A percentile compares a stretch with the other conserved stretches of the same genome.
phyloP scores from a whole-genome alignment of 2,329 filamentous ascomycete species.

The Cephalotrichum gorgonifer region DNA sequence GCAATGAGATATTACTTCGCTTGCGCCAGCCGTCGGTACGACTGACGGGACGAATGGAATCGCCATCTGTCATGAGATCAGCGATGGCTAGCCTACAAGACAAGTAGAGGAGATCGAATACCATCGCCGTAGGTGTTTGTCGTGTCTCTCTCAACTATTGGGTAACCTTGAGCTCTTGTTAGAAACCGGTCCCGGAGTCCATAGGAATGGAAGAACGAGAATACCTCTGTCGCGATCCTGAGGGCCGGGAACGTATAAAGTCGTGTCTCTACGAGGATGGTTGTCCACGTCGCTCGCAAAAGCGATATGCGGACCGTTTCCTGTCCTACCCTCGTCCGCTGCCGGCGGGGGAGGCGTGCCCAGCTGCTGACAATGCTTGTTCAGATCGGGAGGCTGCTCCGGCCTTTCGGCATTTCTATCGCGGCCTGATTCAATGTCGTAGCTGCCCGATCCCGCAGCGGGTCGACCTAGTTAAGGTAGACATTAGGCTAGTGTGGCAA shows the following conservation, averaged over 20 bases:
- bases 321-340: no score
- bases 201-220: no score
- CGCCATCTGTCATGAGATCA: no score
- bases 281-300: not conserved
- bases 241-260: not conserved
- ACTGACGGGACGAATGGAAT: no score
- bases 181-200: no score
- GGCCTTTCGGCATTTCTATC: slow-evolving; percentile 50
- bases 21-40: no score
- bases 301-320: not conserved
- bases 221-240: not conserved
- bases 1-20: no score
- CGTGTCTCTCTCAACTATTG: not conserved
- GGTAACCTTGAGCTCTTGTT: not conserved
- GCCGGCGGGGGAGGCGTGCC: no score
- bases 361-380: slow-evolving; percentile 23
- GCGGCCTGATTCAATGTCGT: slow-evolving; percentile 51
- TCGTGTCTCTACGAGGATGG: not conserved
- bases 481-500: slow-evolving; percentile 37
- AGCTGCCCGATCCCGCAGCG: slow-evolving; percentile 55
- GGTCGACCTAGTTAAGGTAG: slow-evolving; percentile 41
- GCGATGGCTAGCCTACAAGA: no score
- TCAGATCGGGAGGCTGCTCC: slow-evolving; percentile 31
- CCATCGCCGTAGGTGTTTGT: no score
- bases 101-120: no score